These are phyloP conservation scores for Alternaria alternata DNA, from an alignment of 2,329 filamentous ascomycete species.

Conservation along the genomic window DNA sequence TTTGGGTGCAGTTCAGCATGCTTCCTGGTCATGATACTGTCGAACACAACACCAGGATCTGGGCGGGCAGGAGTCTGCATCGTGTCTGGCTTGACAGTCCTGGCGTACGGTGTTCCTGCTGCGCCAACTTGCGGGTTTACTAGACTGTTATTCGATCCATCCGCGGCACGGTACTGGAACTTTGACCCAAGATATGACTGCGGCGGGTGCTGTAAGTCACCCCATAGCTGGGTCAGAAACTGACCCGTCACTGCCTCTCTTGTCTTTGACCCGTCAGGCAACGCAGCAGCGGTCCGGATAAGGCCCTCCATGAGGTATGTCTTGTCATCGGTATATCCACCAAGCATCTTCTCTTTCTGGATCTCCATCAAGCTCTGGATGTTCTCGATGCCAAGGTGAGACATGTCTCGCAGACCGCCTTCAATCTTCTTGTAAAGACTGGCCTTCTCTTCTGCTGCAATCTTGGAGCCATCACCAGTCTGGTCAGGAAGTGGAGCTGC, in stretches of 20 bases:
- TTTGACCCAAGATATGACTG: slow-evolving; percentile 55
- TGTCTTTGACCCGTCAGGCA: slow-evolving; percentile 52
- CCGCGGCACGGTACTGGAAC: slow-evolving; percentile 58
- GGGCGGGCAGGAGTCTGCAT: slow-evolving; percentile 68
- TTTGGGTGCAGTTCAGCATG: slow-evolving; percentile 72
- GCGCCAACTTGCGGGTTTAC: slow-evolving; percentile 69
- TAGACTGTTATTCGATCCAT: slow-evolving; percentile 65
- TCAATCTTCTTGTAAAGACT: slow-evolving; percentile 47
- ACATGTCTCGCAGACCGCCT: slow-evolving; percentile 43
- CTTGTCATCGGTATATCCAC: slow-evolving; percentile 67
- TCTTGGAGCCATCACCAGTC: slow-evolving; percentile 56
- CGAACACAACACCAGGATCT: slow-evolving; percentile 72
- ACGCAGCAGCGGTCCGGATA: slow-evolving; percentile 57
- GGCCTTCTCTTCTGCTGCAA: slow-evolving; percentile 44
- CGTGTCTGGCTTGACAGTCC: slow-evolving; percentile 67
- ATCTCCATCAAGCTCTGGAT: slow-evolving; percentile 50
- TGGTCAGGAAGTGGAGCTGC: slow-evolving; percentile 43
- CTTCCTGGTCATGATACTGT: slow-evolving; percentile 70
- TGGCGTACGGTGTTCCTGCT: slow-evolving; percentile 73
- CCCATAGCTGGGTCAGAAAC: slow-evolving; percentile 58
- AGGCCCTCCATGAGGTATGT: slow-evolving; percentile 68
- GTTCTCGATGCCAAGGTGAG: slow-evolving; percentile 44
- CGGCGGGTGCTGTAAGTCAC: slow-evolving; percentile 59
- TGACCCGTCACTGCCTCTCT: slow-evolving; percentile 53
- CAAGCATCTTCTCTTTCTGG: slow-evolving; percentile 52